Evolutionary conservation across 441 rosid genomes (phyloP).

Genomic region (Hypseocharis bilobata): DNA sequence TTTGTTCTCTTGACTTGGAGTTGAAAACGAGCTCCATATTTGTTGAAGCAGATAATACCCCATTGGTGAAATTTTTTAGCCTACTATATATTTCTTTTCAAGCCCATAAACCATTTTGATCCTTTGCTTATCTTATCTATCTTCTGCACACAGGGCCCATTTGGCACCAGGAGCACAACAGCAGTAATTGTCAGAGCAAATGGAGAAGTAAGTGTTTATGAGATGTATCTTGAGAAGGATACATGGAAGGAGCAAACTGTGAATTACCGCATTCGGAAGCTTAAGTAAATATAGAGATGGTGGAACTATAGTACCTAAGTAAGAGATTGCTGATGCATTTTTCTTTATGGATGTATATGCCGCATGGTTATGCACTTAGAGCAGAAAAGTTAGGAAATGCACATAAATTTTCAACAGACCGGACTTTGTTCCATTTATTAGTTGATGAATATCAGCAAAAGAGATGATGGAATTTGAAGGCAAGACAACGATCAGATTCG

Average conservation of each 20-base stretch:
- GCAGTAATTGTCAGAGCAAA: conserved; percentile 33
- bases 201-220: conserved; percentile 44
- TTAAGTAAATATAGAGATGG: neutral
- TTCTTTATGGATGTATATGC: neutral
- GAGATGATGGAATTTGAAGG: too few relatives aligned
- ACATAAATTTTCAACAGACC: neutral
- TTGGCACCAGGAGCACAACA: conserved; percentile 48
- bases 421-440: neutral
- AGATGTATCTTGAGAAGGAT: conserved; percentile 42
- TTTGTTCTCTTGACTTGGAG: conserved; percentile 53
- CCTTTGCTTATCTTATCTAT: neutral
- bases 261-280: conserved; percentile 27
- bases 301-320: neutral
- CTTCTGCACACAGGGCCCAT: conserved; percentile 36
- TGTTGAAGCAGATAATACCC: conserved; percentile 48
- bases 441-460: neutral
- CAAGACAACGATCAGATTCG: too few relatives aligned
- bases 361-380: conserved; percentile 8
- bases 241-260: conserved; percentile 49
- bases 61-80: conserved; percentile 33
- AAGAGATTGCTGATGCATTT: neutral
- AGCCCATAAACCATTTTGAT: neutral
- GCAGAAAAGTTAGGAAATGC: conserved; percentile 12
- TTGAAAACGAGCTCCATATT: conserved; percentile 48
- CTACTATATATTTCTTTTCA: neutral